Evolutionary conservation across 2,329 filamentous ascomycete genomes (phyloP).

Genomic region (Aspergillus chevalieri): DNA sequence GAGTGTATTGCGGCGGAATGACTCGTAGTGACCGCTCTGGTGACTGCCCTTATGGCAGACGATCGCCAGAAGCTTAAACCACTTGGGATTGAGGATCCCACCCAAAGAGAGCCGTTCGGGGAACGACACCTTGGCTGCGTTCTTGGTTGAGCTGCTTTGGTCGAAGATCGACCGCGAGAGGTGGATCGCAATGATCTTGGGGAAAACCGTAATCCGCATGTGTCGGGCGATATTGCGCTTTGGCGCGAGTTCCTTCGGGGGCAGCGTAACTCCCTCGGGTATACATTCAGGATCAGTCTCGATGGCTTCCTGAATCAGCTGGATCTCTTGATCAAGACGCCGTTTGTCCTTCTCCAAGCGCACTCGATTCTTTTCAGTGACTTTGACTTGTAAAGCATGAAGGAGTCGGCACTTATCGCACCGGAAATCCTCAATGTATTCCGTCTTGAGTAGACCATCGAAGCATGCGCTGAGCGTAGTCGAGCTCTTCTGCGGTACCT

Average conservation of each 20-base stretch:
- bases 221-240: slow-evolving; percentile 80
- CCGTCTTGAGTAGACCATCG: slow-evolving; percentile 87
- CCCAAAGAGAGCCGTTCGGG: slow-evolving; percentile 81
- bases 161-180: slow-evolving; percentile 91
- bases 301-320: slow-evolving; percentile 63
- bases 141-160: slow-evolving; percentile 74
- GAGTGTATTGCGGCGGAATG: slow-evolving; percentile 79
- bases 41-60: slow-evolving; percentile 95
- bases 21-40: slow-evolving; percentile 94
- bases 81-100: slow-evolving; percentile 67
- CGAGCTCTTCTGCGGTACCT: slow-evolving; percentile 76
- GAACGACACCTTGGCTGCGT: slow-evolving; percentile 88
- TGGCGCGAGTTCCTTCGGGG: slow-evolving; percentile 67
- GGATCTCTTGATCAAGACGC: slow-evolving; percentile 53
- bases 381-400: slow-evolving; percentile 64
- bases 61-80: slow-evolving; percentile 77
- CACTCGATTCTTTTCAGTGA: slow-evolving; percentile 53
- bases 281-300: slow-evolving; percentile 74
- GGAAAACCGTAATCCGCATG: slow-evolving; percentile 79
- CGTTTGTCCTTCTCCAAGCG: slow-evolving; percentile 49
- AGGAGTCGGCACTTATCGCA: slow-evolving; percentile 89
- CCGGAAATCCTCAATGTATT: slow-evolving; percentile 94
- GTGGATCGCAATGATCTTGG: slow-evolving; percentile 85
- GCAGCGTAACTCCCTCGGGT: slow-evolving; percentile 66
- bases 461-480: slow-evolving; percentile 83